Conservation (phyloP, 2,329 filamentous ascomycete genomes). For the Chaetomiaceae sp. region DNA sequence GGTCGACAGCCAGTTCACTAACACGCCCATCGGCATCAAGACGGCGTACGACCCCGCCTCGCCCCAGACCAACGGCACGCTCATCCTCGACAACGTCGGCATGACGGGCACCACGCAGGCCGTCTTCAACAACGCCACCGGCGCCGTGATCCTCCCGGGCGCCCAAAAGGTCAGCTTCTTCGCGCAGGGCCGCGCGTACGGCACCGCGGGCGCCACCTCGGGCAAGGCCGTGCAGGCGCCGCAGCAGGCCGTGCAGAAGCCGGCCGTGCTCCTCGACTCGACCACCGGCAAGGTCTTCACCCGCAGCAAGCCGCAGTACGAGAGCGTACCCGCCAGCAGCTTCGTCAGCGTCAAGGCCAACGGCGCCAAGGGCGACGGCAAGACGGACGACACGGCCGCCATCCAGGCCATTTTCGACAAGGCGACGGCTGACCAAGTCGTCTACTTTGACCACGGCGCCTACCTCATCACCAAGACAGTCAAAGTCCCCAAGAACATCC, state of each 20-base stretch:
- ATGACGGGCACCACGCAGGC: slow-evolving; percentile 66
- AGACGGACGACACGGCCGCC: slow-evolving; percentile 78
- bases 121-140: slow-evolving; percentile 55
- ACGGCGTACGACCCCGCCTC: slow-evolving; percentile 65
- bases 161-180: slow-evolving; percentile 67
- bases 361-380: slow-evolving; percentile 84
- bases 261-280: slow-evolving; percentile 58
- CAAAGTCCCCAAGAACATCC: slow-evolving; percentile 71
- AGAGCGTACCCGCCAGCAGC: slow-evolving; percentile 56
- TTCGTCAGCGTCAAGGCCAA: slow-evolving; percentile 80
- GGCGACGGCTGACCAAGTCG: slow-evolving; percentile 58
- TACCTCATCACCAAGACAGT: slow-evolving; percentile 68
- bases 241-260: slow-evolving; percentile 56
- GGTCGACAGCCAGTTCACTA: slow-evolving; percentile 72
- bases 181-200: slow-evolving; percentile 75
- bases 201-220: slow-evolving; percentile 38
- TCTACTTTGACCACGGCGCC: slow-evolving; percentile 72
- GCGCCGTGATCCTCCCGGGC: slow-evolving; percentile 60
- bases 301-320: slow-evolving; percentile 86
- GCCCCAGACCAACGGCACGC: slow-evolving; percentile 68
- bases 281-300: slow-evolving; percentile 67
- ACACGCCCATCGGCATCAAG: slow-evolving; percentile 71
- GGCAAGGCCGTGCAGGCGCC: slow-evolving; percentile 56
- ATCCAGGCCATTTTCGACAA: slow-evolving; percentile 75
- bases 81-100: slow-evolving; percentile 87